These are phyloP conservation scores for Mycena latifolia DNA, from an alignment of 768 basidiomycete genomes.

Conservation along the genomic window DNA sequence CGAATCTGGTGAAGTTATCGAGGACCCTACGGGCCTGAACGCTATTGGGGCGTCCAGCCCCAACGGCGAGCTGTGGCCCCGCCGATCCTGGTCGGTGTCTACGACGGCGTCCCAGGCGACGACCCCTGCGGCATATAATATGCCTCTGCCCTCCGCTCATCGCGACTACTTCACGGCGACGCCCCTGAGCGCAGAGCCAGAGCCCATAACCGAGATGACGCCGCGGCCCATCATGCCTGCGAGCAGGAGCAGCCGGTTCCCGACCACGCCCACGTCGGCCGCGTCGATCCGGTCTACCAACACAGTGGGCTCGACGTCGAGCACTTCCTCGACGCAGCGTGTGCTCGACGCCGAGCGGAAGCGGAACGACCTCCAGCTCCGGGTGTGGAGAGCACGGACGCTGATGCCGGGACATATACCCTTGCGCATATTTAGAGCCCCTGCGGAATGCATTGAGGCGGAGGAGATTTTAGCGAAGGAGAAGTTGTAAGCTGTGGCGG, in stretches of 20 bases:
- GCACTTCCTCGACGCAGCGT: background rate
- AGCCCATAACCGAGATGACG: constrained; percentile 31
- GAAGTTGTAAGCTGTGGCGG: constrained; percentile 16
- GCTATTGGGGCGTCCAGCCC: constrained; percentile 42
- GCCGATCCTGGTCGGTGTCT: constrained; percentile 1
- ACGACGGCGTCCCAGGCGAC: constrained; percentile 18
- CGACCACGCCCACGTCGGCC: constrained; percentile 6
- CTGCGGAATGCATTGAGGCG: constrained; percentile 78
- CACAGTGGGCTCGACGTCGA: background rate
- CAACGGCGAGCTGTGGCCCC: background rate
- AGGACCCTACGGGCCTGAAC: constrained; percentile 74
- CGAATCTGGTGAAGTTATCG: constrained; percentile 53
- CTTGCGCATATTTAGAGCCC: constrained; percentile 76
- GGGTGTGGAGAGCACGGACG: constrained; percentile 73
- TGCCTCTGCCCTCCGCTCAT: constrained; percentile 5
- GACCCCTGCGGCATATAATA: constrained; percentile 16
- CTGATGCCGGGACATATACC: constrained; percentile 68
- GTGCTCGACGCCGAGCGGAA: constrained; percentile 68
- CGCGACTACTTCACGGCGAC: constrained; percentile 37
- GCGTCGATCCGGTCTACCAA: constrained; percentile 10
- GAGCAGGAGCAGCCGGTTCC: background rate
- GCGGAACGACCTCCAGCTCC: constrained; percentile 68
- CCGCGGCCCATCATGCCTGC: constrained; percentile 4
- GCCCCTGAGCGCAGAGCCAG: constrained; percentile 40
- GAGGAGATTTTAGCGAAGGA: constrained; percentile 53